Evolutionary conservation across 2,329 filamentous ascomycete species (phyloP).

Genomic region (Sclerotinia sclerotiorum): DNA sequence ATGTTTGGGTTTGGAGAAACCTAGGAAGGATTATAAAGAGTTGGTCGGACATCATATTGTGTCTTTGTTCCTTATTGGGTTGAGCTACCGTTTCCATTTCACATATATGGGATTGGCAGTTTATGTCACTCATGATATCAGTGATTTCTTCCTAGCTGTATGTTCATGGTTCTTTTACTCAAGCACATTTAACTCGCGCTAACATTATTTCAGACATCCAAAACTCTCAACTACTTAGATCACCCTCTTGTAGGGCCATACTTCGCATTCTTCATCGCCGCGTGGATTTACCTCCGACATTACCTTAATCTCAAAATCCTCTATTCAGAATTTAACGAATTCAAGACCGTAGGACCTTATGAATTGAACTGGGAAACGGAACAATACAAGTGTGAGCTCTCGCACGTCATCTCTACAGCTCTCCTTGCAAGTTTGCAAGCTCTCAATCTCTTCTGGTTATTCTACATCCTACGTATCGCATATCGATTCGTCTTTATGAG

Average conservation of each 20-base stretch:
- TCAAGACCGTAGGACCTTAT: constrained; percentile 70
- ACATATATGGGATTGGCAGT: constrained; percentile 91
- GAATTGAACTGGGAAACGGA: constrained; percentile 72
- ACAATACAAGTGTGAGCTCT: constrained; percentile 74
- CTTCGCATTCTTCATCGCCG: constrained; percentile 76
- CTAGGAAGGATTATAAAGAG: constrained; percentile 91
- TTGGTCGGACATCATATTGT: constrained; percentile 89
- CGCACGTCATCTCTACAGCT: constrained; percentile 65
- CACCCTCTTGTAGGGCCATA: constrained; percentile 74
- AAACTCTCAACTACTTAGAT: constrained; percentile 88
- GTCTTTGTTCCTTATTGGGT: constrained; percentile 75
- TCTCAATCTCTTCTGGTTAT: constrained; percentile 79
- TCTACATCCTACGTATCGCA: constrained; percentile 72
- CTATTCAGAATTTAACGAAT: constrained; percentile 71
- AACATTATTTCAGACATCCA: constrained; percentile 65
- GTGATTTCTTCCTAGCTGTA: constrained; percentile 92
- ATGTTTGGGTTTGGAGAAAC: constrained; percentile 83
- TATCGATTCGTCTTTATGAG: constrained; percentile 65
- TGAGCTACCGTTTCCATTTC: constrained; percentile 95
- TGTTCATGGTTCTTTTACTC: constrained; percentile 40
- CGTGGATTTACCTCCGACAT: constrained; percentile 89
- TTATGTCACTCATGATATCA: constrained; percentile 91
- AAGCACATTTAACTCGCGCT: background rate
- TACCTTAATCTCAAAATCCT: constrained; percentile 77
- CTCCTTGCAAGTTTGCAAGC: constrained; percentile 68